Base-by-base conservation (phyloP, 208 protist genomes). In the Trypanosoma conorhini region DNA sequence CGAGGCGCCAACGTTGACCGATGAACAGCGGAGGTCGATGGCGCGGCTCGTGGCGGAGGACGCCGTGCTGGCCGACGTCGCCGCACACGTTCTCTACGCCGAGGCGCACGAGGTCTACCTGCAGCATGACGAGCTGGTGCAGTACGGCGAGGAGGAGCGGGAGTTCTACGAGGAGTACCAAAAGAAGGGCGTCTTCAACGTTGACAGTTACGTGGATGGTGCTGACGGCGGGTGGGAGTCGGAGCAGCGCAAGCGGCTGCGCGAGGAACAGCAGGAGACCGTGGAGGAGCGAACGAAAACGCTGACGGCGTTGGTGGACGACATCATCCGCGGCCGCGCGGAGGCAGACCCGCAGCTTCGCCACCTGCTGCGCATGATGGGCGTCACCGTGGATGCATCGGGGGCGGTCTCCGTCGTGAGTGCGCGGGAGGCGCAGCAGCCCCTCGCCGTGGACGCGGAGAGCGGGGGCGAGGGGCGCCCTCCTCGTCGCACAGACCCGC, bases 41-140 rank as follows among this genome's bases (percentile, higher is more conserved):
- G 42, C 24, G 12, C 28, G 28, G 5, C 22, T 83, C 3, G 15
- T 58, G 9, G n/a, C 48, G 19, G 69, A 78, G 22, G 77, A 81
- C 66, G 33, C 5, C 15, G 52, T 87, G 17, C 63, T 87, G 0
- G 54, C 61, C 5, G 56, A 62, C 17, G 66, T 81, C 13, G 38
- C 57, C n/a, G 33, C 59, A 17, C n/a, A 83, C 40, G 76, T 95
- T 59, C 5, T 86, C 3, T 86, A 87, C 72, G 85, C 83, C 7
- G 79, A 89, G 61, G 66, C 62, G n/a, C 87, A 93, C 67, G 72
- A 79, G 21, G 72, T 80, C 28, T 92, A 91, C 68, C 70, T 95
- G 24, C 78, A 92, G 72, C 67, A 79, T 51, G 86, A 93, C 62
- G 61, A 76, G n/a, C 33, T 82, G 15, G 79, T 80, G 44, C 72